phyloP scores from a whole-genome alignment of 805 yeast genomes.

The Wilhelminamyces savonicus region DNA sequence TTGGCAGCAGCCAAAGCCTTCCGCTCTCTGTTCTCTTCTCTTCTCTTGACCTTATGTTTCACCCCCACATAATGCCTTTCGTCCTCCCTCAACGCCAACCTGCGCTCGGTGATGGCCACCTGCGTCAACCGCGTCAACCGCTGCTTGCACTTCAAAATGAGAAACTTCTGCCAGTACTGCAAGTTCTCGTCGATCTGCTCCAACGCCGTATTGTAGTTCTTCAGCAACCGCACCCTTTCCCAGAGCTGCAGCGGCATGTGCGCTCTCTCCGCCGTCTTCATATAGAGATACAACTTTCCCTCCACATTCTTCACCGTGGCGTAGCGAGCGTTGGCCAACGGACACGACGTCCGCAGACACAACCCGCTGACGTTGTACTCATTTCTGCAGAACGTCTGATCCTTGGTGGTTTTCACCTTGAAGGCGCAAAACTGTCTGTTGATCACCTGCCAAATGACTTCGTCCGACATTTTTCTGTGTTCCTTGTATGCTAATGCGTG shows the following conservation, averaged over 20 bases:
- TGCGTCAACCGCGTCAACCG: constrained; percentile 91
- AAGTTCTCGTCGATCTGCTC: constrained; percentile 83
- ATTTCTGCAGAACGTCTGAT: constrained; percentile 89
- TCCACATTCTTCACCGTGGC: constrained; percentile 81
- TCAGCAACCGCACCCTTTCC: constrained; percentile 90
- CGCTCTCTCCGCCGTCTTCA: constrained; percentile 97
- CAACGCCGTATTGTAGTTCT: constrained; percentile 83
- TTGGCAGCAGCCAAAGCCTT: constrained; percentile 96
- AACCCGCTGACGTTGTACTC: constrained; percentile 95
- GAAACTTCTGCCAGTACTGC: constrained; percentile 87
- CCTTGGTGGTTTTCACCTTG: constrained; percentile 82
- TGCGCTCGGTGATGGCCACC: constrained; percentile 90
- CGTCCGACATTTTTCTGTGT: constrained; percentile 45
- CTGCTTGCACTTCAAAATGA: constrained; percentile 92
- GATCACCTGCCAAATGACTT: constrained; percentile 96
- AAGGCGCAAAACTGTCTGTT: constrained; percentile 94
- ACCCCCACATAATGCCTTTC: constrained; percentile 92
- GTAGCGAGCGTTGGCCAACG: constrained; percentile 88
- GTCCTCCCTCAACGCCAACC: constrained; percentile 83
- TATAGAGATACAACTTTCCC: constrained; percentile 77
- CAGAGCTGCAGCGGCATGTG: constrained; percentile 91
- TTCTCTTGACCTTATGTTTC: constrained; percentile 89
- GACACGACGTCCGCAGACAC: constrained; percentile 91
- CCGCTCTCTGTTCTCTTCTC: constrained; percentile 92
- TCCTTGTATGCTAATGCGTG: constrained; percentile 1